Evolutionary conservation across 2,329 filamentous ascomycete genomes (phyloP).

Genomic region (Leptographium galeiforme): DNA sequence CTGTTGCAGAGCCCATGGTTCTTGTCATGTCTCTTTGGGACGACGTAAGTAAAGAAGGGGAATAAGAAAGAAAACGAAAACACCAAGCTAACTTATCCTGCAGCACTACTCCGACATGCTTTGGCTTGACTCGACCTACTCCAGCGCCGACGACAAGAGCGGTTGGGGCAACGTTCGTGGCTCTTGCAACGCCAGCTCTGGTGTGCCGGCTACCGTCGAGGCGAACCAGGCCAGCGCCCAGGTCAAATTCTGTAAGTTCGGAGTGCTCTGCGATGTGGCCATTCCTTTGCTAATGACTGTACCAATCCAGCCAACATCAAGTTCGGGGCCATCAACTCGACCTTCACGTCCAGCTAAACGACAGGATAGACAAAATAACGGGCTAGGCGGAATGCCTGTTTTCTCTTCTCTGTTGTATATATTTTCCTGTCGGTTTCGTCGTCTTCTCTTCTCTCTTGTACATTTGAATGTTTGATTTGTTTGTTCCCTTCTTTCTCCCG

Average conservation of each 20-base stretch:
- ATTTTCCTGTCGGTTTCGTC: background rate
- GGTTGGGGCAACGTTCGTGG: conserved; percentile 29
- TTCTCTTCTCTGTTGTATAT: background rate
- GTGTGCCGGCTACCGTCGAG: conserved; percentile 30
- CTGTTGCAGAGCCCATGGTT: conserved; percentile 42
- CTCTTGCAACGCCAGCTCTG: conserved; percentile 27
- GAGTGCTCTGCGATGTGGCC: background rate
- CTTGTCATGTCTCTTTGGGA: conserved; percentile 49
- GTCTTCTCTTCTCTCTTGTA: conserved; percentile 1
- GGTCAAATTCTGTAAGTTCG: conserved; percentile 22
- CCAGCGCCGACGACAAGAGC: conserved; percentile 22
- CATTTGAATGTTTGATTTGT: background rate
- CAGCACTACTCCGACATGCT: conserved; percentile 44
- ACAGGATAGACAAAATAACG: background rate
- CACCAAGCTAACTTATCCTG: background rate
- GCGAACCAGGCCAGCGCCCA: conserved; percentile 16
- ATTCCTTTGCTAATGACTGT: background rate
- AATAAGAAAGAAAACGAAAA: too few relatives aligned
- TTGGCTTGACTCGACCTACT: conserved; percentile 48
- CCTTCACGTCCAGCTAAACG: conserved; percentile 12
- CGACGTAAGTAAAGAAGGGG: conserved; percentile 31
- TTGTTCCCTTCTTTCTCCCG: background rate
- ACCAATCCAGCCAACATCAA: conserved; percentile 17
- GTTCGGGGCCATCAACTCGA: conserved; percentile 19
- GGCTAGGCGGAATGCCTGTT: background rate